A percentile compares a stretch with the other conserved stretches of the same genome.
Evolutionary conservation across 169 alveolate species (phyloP).

Genomic region (Eimeria sp.): DNA sequence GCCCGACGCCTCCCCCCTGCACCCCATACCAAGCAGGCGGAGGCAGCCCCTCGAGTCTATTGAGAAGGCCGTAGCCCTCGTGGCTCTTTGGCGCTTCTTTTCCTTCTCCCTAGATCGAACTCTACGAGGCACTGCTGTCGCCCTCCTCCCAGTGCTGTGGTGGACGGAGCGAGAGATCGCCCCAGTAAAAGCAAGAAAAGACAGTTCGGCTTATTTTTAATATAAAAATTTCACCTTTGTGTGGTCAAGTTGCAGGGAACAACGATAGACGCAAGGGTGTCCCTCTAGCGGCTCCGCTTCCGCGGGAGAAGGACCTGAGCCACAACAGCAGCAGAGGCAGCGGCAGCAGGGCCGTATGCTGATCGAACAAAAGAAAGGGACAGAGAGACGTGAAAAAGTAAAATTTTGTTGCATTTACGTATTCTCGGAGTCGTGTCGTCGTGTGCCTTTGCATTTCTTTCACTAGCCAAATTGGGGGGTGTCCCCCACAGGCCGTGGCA

Average conservation of each 20-base stretch:
- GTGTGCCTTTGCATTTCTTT: too few species aligned
- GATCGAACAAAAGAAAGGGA: background rate
- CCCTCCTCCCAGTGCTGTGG: background rate
- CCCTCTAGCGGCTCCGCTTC: background rate
- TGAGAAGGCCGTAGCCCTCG: background rate
- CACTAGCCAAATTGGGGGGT: background rate
- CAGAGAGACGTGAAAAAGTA: background rate
- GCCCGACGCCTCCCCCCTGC: background rate
- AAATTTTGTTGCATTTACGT: background rate
- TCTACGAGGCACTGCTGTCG: background rate
- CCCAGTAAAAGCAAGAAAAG: background rate
- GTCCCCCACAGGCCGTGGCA: conserved; percentile 15
- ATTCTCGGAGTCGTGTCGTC: background rate
- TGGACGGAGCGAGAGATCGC: background rate
- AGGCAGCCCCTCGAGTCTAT: background rate
- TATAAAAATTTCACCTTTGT: background rate
- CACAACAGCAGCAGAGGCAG: background rate
- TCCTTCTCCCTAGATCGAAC: background rate
- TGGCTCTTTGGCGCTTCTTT: background rate
- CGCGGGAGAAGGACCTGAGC: background rate
- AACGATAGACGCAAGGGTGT: background rate
- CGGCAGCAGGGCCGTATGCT: background rate
- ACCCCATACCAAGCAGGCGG: background rate
- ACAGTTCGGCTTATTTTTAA: background rate
- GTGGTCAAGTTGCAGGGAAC: background rate